Evolutionary conservation across 1,284 basidiomycete species (phyloP), one percentile per base, ranked within the genome.

Genomic region (Ceratobasidium sp.): DNA sequence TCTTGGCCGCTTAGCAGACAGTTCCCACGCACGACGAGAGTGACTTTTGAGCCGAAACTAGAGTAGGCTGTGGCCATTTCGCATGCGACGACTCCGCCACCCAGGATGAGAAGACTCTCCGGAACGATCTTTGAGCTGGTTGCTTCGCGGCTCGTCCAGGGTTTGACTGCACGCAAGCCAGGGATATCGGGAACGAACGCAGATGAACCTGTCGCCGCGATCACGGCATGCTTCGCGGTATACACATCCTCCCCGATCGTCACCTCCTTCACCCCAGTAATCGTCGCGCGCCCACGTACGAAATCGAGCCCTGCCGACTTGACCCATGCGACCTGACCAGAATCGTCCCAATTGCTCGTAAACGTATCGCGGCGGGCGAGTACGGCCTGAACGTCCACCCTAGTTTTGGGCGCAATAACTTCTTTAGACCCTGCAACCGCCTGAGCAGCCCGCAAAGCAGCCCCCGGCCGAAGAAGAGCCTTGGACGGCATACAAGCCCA

Each of bases 401-500:
- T 66, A n/a, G 73, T 36, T 3, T 64, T 41, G 22, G 63, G 24
- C 17, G 56, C 19, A n/a, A 74, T 66, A 17, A 53, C 53, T 44
- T 74, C 62, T 50, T 74, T 74, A 17, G 63, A 50, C 5, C 73
- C 73, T 14, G 56, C 73, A 41, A 74, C 62, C 19, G 63, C 54
- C 7, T 47, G 73, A 57, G 63, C 73, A n/a, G 62, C 54, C 3
- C 63, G 60, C 14, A 74, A 29, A 19, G 73, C 63, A 17, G 73
- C 73, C 22, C 73, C 66, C 2, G 75, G 66, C 14, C 66, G 75
- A 29, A 75, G 60, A 11, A 75, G 75, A 3, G 75, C 75, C 51
- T 75, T 75, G 56, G 66, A 71, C 6, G 75, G 75, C 59, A 75
- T 72, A 41, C 75, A 75, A 14, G 75, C 75, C 57, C 57, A 75